A percentile compares a stretch with the other conserved stretches of the same genome.
Conservation (phyloP, 352 stramenopile species). For the Globisporangium irregulare region DNA sequence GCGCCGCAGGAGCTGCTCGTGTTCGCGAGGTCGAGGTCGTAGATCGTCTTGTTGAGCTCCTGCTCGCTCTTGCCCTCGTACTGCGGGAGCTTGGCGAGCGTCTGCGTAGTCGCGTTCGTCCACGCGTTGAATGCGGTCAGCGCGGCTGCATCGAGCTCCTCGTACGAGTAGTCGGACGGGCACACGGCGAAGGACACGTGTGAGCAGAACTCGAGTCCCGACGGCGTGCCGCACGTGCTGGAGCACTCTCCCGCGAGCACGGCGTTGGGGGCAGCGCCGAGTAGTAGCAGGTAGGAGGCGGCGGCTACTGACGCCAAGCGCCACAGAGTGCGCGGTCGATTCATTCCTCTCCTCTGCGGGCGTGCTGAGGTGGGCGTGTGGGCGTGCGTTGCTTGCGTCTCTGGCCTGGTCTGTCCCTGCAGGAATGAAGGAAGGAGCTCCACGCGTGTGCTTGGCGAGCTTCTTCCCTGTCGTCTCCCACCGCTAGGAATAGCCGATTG, state of each 20-base stretch:
- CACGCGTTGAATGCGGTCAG: constrained; percentile 39
- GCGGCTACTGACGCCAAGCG: constrained; percentile 4
- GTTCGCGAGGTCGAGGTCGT: constrained; percentile 61
- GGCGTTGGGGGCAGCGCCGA: background rate
- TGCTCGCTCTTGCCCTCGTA: constrained; percentile 34
- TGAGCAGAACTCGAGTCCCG: constrained; percentile 71
- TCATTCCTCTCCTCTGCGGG: background rate
- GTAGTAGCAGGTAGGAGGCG: background rate
- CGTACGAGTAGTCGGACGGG: constrained; percentile 48
- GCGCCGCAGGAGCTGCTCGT: constrained; percentile 51
- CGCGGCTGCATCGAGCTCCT: constrained; percentile 52
- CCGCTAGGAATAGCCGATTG: constrained; percentile 4
- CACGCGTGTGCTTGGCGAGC: background rate
- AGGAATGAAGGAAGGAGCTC: background rate
- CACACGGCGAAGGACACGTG: constrained; percentile 78
- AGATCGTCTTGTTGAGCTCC: constrained; percentile 37
- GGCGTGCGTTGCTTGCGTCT: background rate
- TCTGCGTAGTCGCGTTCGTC: constrained; percentile 43
- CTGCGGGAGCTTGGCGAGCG: constrained; percentile 45
- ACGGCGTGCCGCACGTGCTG: constrained; percentile 73
- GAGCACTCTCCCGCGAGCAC: constrained; percentile 37
- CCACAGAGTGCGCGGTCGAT: constrained; percentile 7
- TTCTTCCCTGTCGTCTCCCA: background rate
- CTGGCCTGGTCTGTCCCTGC: background rate
- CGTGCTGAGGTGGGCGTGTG: background rate